Evolutionary conservation across 805 yeast genomes (phyloP), one percentile per base, ranked within the genome.

Genomic region (Kodamaea lidongshanica): DNA sequence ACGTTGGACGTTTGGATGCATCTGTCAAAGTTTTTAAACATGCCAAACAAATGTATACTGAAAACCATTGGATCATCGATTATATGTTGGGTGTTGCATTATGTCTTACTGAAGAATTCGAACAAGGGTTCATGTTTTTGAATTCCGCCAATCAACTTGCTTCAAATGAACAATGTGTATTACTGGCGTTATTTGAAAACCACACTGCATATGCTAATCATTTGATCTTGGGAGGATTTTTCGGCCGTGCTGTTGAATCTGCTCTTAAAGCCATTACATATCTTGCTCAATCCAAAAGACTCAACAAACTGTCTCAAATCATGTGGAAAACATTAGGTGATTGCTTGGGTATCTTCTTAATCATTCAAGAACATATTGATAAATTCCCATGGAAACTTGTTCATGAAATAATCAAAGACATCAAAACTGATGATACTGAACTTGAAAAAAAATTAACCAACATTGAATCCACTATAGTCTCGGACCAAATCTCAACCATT

Each of bases 1-100:
- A 77, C 15, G 75, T 92, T 52, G 98, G 98, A 2, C 68, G 95
- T 38, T 61, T 79, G 25, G 88, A 84, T 33, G 94, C 97, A 3
- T 85, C 95, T 0, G 65, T 72, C 7, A 87, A 83, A 52, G 96
- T 92, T 1, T 82, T 87, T 44, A 65, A 62, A 17, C 77, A 76
- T 35, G 85, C 88, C 0, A 11, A 24, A 9, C 19, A 16, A 6
- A 42, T 24, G 28, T 19, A 80, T 5, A 70, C 73, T 18, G 67
- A 72, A 0, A 54, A 58, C 1, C 70, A 73, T 30, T 74, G 84
- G 79, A 67, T 74, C 28, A 79, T 83, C 0, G 56, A 58, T 22
- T 85, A 80, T 46, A 67, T 83, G 52, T 58, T 82, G 21, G 92
- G 94, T 0, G 58, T 70, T 12, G 77, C 80, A 2, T 65, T 73